Base-by-base conservation (phyloP, 2,329 filamentous ascomycete species). In the Phoma sp. region DNA sequence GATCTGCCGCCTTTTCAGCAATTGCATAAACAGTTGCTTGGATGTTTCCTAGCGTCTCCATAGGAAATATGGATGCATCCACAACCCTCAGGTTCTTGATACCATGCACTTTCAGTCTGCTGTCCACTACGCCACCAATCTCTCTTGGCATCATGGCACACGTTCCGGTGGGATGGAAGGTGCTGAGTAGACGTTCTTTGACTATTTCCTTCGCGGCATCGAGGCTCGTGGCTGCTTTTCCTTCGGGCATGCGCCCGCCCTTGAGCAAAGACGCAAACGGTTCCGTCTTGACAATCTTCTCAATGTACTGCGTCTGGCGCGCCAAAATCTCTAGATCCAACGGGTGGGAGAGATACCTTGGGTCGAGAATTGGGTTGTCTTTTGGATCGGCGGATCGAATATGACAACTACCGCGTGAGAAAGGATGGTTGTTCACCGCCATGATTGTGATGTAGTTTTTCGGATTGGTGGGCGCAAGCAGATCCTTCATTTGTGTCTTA, bases 371-470 rank as follows among this genome's bases (percentile, higher is more conserved):
- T 0, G 78, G 77, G 15, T 68, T 60, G 4, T 59, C 69, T 1
- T 58, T 57, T 0, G 72, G 65, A 37, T 77, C 63, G 0, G 72
- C 35, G 2, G 75, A 78, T 0, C 57, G 52, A 32, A 80, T 73
- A 46, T 79, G 77, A 1, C 76, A 64, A 7, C 52, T 73, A 2
- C 77, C 78, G 17, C 76, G 72, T 0, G 77, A 79, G 54, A 77
- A 74, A 0, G 76, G 69, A 31, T 71, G 62, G 43, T 66, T 65
- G 2, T 73, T 63, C n/a, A 65, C 40, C 1, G 65, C 58, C 12
- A 70, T 57, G 19, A 74, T 60, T 19, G 62, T 65, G 12, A 73
- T 56, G 51, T 57, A 71, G 31, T 69, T 74, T 8, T 60, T 9
- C 56, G 61, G 29, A 10, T 58, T 56, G 6, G 38, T 56, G 6